These are phyloP conservation scores for Steccherinum ochraceum DNA, from an alignment of 768 basidiomycete genomes.

Conservation along the genomic window DNA sequence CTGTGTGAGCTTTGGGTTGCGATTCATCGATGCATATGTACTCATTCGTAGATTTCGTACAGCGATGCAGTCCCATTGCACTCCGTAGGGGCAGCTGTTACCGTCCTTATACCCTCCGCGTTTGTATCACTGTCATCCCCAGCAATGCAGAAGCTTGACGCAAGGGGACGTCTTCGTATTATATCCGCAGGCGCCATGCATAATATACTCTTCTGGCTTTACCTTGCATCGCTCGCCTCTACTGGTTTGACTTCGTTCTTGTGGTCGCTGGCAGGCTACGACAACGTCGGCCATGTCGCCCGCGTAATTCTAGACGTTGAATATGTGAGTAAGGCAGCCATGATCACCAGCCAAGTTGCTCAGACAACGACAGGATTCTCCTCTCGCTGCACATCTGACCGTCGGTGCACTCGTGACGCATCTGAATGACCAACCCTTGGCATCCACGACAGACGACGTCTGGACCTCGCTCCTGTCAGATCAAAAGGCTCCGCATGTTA, in stretches of 20 bases:
- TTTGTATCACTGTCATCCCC: slow-evolving; percentile 58
- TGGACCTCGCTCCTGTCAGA: slow-evolving; percentile 44
- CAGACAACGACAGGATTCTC: slow-evolving; percentile 44
- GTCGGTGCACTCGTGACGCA: slow-evolving; percentile 54
- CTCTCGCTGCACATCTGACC: slow-evolving; percentile 49
- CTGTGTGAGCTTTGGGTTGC: slow-evolving; percentile 44
- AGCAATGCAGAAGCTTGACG: slow-evolving; percentile 30
- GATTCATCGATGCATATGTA: not conserved
- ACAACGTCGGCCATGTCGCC: slow-evolving; percentile 45
- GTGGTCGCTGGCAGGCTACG: slow-evolving; percentile 36
- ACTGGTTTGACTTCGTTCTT: slow-evolving; percentile 10
- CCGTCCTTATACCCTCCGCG: slow-evolving; percentile 63
- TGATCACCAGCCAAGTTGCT: slow-evolving; percentile 18
- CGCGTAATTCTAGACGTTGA: slow-evolving; percentile 50
- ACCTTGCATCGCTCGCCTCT: slow-evolving; percentile 35
- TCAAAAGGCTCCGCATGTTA: not conserved
- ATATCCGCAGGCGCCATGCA: slow-evolving; percentile 74
- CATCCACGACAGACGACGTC: slow-evolving; percentile 22
- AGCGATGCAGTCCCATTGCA: slow-evolving; percentile 64
- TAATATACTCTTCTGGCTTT: slow-evolving; percentile 56
- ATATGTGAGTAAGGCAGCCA: too few relatives aligned
- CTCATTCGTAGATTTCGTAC: not conserved
- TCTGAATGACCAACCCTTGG: slow-evolving; percentile 57
- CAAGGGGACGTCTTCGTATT: slow-evolving; percentile 50
- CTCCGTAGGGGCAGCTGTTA: slow-evolving; percentile 55